These are phyloP conservation scores for Boletus eberwhitei DNA, from an alignment of 768 basidiomycete species.

Conservation along the genomic window DNA sequence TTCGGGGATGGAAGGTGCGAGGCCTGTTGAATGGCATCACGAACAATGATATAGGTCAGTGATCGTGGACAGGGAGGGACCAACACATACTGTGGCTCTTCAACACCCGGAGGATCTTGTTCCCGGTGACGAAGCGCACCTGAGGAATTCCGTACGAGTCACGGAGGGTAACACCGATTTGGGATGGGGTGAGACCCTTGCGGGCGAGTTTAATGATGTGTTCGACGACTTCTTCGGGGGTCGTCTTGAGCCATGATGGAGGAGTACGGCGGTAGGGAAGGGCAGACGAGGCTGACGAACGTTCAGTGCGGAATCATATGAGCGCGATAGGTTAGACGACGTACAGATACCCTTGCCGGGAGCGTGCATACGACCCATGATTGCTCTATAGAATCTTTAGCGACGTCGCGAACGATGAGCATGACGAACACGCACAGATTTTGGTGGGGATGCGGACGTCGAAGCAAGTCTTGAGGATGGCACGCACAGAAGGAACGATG, in stretches of 20 bases:
- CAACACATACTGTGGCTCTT: constrained; percentile 84
- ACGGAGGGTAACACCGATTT: constrained; percentile 97
- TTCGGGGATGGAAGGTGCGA: constrained; percentile 97
- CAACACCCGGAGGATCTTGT: constrained; percentile 98
- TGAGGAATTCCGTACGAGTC: constrained; percentile 98
- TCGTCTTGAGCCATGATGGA: constrained; percentile 95
- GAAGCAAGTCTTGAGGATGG: constrained; percentile 18
- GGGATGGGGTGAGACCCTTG: constrained; percentile 96
- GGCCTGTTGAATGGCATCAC: constrained; percentile 50
- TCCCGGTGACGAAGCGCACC: constrained; percentile 97
- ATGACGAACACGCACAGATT: constrained; percentile 35
- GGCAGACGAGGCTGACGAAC: constrained; percentile 65
- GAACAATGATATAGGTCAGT: neutral
- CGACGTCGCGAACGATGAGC: constrained; percentile 3
- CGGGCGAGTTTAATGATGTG: constrained; percentile 96
- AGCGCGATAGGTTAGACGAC: constrained; percentile 31
- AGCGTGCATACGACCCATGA: constrained; percentile 99
- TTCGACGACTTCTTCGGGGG: constrained; percentile 91
- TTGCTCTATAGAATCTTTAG: constrained; percentile 34
- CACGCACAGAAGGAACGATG: constrained; percentile 18
- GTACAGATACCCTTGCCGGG: constrained; percentile 99
- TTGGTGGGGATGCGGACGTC: constrained; percentile 21
- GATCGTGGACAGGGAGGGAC: neutral
- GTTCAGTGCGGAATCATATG: constrained; percentile 36
- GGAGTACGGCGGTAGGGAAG: constrained; percentile 96